These are phyloP conservation scores for Priceomyces medius DNA, from an alignment of 805 yeast species.

Conservation along the genomic window DNA sequence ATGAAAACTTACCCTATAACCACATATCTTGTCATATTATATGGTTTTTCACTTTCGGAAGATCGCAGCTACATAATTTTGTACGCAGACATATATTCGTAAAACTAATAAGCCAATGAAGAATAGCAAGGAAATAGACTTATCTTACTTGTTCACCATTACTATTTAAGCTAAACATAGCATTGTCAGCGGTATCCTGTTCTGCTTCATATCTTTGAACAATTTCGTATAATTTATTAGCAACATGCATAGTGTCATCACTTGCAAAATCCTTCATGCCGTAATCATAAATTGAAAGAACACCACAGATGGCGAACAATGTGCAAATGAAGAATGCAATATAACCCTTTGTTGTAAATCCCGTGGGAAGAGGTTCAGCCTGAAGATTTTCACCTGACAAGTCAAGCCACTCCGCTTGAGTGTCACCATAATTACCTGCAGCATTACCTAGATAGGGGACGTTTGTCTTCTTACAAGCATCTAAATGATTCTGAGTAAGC, in stretches of 20 bases:
- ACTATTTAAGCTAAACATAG: slow-evolving; percentile 7
- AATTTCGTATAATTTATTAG: slow-evolving; percentile 28
- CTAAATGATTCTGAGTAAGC: slow-evolving; percentile 45
- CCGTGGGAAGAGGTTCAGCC: slow-evolving; percentile 60
- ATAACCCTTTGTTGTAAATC: slow-evolving; percentile 72
- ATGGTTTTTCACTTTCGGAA: not conserved
- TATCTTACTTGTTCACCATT: slow-evolving; percentile 6
- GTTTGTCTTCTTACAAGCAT: slow-evolving; percentile 47
- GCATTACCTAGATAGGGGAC: slow-evolving; percentile 63
- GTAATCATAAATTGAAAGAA: slow-evolving; percentile 56
- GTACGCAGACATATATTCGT: not conserved
- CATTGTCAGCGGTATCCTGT: slow-evolving; percentile 23
- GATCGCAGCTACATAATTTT: not conserved
- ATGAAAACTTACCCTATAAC: slow-evolving; percentile 33
- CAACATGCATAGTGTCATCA: slow-evolving; percentile 48
- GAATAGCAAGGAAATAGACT: not conserved
- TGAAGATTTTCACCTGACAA: slow-evolving; percentile 62
- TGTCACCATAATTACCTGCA: slow-evolving; percentile 54
- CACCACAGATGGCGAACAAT: slow-evolving; percentile 57
- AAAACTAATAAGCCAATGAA: not conserved
- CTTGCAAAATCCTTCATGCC: slow-evolving; percentile 63
- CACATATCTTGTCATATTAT: slow-evolving; percentile 20
- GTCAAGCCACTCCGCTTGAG: slow-evolving; percentile 50
- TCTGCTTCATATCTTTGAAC: slow-evolving; percentile 25
- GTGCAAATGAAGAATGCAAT: slow-evolving; percentile 58